Conservation (phyloP, 176 grass and related monocot species). For the Miscanthus lutarioriparius region DNA sequence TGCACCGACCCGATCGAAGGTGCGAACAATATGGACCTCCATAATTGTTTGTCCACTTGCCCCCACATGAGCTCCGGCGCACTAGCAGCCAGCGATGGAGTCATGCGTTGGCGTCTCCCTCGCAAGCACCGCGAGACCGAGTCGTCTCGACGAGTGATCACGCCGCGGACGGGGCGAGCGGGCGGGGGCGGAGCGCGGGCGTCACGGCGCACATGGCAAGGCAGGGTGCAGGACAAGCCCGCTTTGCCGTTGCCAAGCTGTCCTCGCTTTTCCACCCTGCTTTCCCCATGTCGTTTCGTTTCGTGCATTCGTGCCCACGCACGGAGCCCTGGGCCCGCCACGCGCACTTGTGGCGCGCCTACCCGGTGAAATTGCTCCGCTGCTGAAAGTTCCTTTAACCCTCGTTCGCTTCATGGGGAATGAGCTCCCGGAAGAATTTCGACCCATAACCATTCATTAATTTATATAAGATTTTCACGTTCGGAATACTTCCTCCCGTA, state of each 20-base stretch:
- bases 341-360: neutral
- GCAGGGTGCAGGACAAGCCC: neutral
- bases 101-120: neutral
- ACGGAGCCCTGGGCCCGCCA: neutral
- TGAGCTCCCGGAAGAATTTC: too few species aligned
- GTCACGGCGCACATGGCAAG: constrained; percentile 35
- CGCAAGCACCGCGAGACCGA: neutral
- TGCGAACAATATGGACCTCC: neutral
- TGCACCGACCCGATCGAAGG: neutral
- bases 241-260: neutral
- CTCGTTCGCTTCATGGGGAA: too few species aligned
- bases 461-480: too few species aligned
- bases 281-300: neutral
- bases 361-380: neutral
- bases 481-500: too few species aligned
- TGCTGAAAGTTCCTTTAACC: neutral
- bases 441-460: too few species aligned
- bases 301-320: neutral
- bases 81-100: neutral
- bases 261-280: neutral
- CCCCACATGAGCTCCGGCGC: constrained; percentile 2
- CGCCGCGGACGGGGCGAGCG: neutral
- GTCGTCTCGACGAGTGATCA: neutral
- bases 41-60: neutral
- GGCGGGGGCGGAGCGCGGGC: neutral